Conservation (phyloP, 768 basidiomycete species). For the Leccinum arenicola region DNA sequence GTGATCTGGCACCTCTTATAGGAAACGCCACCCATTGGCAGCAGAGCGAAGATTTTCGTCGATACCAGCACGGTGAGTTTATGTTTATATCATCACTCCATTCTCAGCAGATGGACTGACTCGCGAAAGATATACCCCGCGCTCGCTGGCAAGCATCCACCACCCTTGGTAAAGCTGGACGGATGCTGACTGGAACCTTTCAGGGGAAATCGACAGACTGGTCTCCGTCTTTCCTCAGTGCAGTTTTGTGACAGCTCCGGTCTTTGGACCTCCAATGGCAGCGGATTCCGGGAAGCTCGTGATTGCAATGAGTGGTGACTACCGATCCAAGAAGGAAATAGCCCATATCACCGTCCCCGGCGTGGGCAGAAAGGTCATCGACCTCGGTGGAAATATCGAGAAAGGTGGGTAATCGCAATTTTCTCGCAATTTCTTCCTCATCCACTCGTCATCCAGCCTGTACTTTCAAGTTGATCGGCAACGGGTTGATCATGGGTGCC, state of each 20-base stretch:
- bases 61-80: slow-evolving; percentile 51
- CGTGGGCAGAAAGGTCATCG: slow-evolving; percentile 72
- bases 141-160: slow-evolving; percentile 39
- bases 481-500: slow-evolving; percentile 71
- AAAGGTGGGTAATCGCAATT: slow-evolving; percentile 47
- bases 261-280: slow-evolving; percentile 68
- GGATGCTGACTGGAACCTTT: background rate
- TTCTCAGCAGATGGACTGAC: slow-evolving; percentile 8
- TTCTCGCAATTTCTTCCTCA: background rate
- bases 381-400: slow-evolving; percentile 84
- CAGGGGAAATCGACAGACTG: slow-evolving; percentile 68
- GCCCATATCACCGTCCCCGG: slow-evolving; percentile 77
- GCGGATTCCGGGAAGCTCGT: slow-evolving; percentile 68
- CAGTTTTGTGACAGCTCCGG: slow-evolving; percentile 71
- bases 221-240: slow-evolving; percentile 57
- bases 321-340: slow-evolving; percentile 77
- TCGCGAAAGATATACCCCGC: slow-evolving; percentile 51
- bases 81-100: background rate
- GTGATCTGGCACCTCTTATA: slow-evolving; percentile 22
- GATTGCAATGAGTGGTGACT: slow-evolving; percentile 77
- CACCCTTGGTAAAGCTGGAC: background rate
- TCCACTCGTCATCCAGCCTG: slow-evolving; percentile 41
- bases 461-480: slow-evolving; percentile 77
- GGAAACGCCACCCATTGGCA: slow-evolving; percentile 36
- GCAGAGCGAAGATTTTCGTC: slow-evolving; percentile 69